Percentiles rank a stretch among this genome's conserved stretches.
Evolutionary conservation across 2,329 filamentous ascomycete species (phyloP).

Genomic region (Tolypocladium ovalisporum): DNA sequence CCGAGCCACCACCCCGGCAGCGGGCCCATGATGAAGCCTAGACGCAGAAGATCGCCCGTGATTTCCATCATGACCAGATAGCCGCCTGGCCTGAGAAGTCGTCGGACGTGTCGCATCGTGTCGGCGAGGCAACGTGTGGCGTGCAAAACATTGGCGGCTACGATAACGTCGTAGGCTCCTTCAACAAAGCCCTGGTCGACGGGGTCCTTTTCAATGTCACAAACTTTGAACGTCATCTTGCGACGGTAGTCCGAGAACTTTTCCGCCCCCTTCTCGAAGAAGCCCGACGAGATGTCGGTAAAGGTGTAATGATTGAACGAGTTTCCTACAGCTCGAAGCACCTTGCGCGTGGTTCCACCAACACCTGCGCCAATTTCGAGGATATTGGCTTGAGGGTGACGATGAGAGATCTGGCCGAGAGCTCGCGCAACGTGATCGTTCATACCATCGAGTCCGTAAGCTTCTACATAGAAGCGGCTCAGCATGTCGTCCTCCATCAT

Average conservation of each 20-base stretch:
- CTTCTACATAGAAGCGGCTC: slow-evolving; percentile 5
- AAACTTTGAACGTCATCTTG: background rate
- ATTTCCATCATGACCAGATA: slow-evolving; percentile 5
- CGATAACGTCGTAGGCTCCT: background rate
- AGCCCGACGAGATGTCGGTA: background rate
- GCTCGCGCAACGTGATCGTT: background rate
- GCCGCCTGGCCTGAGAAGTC: slow-evolving; percentile 5
- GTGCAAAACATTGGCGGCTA: background rate
- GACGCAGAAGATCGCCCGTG: background rate
- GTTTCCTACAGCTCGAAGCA: background rate
- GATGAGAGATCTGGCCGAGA: background rate
- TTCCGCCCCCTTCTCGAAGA: background rate
- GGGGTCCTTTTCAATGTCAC: background rate
- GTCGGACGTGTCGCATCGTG: slow-evolving; percentile 1
- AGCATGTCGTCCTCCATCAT: slow-evolving; percentile 23
- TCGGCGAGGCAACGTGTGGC: background rate
- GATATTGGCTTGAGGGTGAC: background rate
- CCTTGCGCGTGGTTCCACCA: background rate
- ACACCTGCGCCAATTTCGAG: background rate
- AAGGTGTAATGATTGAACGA: background rate
- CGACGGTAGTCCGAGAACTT: background rate
- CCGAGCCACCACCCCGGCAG: background rate
- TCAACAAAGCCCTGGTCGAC: background rate
- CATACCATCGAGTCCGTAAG: background rate
- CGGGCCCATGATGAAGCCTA: slow-evolving; percentile 2